Percentiles rank a stretch among this genome's conserved stretches.
Evolutionary conservation across 2,329 filamentous ascomycete species (phyloP).

Genomic region (Arthrobotrys sinensis): DNA sequence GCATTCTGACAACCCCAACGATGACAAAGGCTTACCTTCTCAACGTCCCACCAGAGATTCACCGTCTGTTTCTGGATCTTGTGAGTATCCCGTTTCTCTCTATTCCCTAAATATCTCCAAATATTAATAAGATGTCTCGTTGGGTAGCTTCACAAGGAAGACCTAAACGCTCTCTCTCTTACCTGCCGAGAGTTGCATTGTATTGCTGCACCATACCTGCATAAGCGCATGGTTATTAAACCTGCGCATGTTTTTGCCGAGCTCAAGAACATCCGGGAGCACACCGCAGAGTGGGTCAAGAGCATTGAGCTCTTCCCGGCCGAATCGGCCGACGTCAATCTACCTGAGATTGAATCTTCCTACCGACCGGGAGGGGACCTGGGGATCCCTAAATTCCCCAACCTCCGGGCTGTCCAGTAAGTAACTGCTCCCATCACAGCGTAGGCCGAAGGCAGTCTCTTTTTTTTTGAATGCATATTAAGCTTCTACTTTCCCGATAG

Average conservation of each 20-base stretch:
- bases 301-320: conserved; percentile 16
- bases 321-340: not conserved
- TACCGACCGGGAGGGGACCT: not conserved
- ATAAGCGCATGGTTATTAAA: not conserved
- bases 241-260: not conserved
- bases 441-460: too few species aligned
- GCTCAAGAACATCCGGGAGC: not conserved
- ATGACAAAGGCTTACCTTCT: not conserved
- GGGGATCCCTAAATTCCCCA: not conserved
- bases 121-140: too few species aligned
- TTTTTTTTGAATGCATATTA: not conserved
- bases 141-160: conserved; percentile 5
- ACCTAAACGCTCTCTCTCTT: not conserved
- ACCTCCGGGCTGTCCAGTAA: not conserved
- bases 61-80: not conserved
- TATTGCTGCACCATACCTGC: not conserved
- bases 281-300: not conserved
- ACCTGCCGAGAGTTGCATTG: not conserved
- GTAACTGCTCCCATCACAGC: not conserved
- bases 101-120: not conserved
- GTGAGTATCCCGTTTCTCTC: not conserved
- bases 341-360: not conserved
- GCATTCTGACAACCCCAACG: too few species aligned
- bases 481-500: not conserved
- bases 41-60: not conserved